Conservation (phyloP, 495 filamentous ascomycete species). For the Lasiosphaeriaceae sp. region DNA sequence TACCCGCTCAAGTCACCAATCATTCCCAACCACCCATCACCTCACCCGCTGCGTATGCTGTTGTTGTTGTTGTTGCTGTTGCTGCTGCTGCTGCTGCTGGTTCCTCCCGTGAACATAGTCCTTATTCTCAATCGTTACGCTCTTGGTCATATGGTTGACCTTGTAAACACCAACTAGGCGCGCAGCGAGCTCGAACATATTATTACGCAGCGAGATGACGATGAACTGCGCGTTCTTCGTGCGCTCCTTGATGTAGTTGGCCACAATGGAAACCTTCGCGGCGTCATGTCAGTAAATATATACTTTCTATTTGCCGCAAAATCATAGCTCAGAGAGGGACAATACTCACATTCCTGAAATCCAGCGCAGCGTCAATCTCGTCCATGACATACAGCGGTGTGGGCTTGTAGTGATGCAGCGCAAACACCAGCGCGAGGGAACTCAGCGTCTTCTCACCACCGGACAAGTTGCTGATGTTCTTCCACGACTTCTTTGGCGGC, state of each 20-base stretch:
- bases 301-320: too few species aligned
- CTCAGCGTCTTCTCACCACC: constrained; percentile 97
- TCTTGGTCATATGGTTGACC: constrained; percentile 99
- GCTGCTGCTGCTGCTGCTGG: constrained; percentile 10
- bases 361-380: constrained; percentile 96
- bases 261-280: constrained; percentile 89
- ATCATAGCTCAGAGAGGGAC: too few species aligned
- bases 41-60: neutral
- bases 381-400: constrained; percentile 99
- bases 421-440: constrained; percentile 91
- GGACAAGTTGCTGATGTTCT: constrained; percentile 92
- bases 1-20: too few species aligned
- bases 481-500: constrained; percentile 99
- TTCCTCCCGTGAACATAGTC: constrained; percentile 52
- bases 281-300: constrained; percentile 13
- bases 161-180: constrained; percentile 96
- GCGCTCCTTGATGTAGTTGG: constrained; percentile 96
- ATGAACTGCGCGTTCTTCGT: constrained; percentile 99
- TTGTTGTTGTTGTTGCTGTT: constrained; percentile 10
- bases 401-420: constrained; percentile 95
- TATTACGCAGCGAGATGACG: constrained; percentile 95
- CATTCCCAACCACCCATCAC: too few species aligned
- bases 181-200: constrained; percentile 98
- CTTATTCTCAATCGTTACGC: constrained; percentile 88
- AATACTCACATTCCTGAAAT: constrained; percentile 92